phyloP scores from a whole-genome alignment of 2,329 filamentous ascomycete species.

The Stemphylium beticola region DNA sequence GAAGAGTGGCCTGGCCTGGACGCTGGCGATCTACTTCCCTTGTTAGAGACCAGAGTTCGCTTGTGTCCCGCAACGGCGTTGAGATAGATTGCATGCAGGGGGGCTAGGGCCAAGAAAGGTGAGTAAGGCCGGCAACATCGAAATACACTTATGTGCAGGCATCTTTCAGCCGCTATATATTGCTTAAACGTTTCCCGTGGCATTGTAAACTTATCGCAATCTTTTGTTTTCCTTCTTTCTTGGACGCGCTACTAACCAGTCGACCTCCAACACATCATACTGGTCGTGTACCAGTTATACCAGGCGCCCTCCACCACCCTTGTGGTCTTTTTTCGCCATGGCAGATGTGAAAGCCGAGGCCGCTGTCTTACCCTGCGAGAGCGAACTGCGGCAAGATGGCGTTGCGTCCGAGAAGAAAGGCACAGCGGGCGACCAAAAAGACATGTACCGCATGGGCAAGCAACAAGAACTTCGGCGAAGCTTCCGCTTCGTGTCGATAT shows the following conservation, averaged over 20 bases:
- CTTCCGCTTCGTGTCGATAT: constrained; percentile 35
- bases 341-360: not conserved
- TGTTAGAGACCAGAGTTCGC: not conserved
- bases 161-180: too few species aligned
- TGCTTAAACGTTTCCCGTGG: too few species aligned
- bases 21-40: not conserved
- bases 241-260: too few species aligned
- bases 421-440: constrained; percentile 23
- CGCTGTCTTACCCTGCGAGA: not conserved
- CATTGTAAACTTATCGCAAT: too few species aligned
- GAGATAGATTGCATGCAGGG: too few species aligned
- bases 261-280: too few species aligned
- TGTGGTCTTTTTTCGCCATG: not conserved
- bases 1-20: not conserved
- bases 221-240: too few species aligned
- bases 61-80: too few species aligned
- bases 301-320: not conserved
- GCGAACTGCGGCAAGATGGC: not conserved
- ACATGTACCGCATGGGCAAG: constrained; percentile 41
- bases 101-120: too few species aligned
- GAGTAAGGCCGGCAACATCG: too few species aligned
- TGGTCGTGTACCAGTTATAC: too few species aligned
- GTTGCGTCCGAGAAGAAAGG: not conserved
- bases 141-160: too few species aligned
- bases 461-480: constrained; percentile 34